These are phyloP conservation scores for Dacryopinax spathularia DNA, from an alignment of 768 basidiomycete genomes.

Conservation along the genomic window DNA sequence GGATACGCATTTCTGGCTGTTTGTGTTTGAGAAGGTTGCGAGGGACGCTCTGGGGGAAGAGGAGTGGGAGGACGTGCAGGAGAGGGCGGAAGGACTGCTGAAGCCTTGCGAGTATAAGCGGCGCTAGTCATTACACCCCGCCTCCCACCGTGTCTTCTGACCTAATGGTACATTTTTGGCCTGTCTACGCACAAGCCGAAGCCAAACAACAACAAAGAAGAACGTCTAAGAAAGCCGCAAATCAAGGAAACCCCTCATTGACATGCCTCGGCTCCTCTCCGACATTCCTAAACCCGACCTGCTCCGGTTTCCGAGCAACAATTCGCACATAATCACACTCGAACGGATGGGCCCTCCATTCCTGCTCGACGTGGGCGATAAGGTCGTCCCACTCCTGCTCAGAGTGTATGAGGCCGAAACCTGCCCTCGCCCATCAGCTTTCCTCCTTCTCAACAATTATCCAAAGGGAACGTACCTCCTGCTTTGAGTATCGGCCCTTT, in stretches of 20 bases:
- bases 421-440: neutral
- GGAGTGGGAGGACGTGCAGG: conserved; percentile 45
- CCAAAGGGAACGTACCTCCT: neutral
- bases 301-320: neutral
- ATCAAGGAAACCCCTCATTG: neutral
- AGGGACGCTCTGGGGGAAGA: conserved; percentile 35
- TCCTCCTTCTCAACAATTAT: no score
- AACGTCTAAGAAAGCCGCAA: neutral
- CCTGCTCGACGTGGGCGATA: neutral
- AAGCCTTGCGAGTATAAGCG: conserved; percentile 91
- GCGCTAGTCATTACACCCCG: conserved; percentile 33
- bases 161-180: neutral
- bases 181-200: neutral
- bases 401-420: neutral
- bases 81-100: conserved; percentile 38
- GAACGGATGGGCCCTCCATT: neutral
- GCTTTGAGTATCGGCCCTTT: neutral
- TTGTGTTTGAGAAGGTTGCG: conserved; percentile 58
- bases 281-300: neutral
- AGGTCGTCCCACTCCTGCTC: neutral
- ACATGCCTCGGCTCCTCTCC: neutral
- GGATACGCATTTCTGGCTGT: conserved; percentile 74
- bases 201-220: neutral
- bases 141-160: neutral
- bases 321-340: neutral